Percentiles rank a stretch among this genome's conserved stretches.
Evolutionary conservation across 75 land plant genomes (phyloP).

Genomic region (Selaginella moellendorffii): DNA sequence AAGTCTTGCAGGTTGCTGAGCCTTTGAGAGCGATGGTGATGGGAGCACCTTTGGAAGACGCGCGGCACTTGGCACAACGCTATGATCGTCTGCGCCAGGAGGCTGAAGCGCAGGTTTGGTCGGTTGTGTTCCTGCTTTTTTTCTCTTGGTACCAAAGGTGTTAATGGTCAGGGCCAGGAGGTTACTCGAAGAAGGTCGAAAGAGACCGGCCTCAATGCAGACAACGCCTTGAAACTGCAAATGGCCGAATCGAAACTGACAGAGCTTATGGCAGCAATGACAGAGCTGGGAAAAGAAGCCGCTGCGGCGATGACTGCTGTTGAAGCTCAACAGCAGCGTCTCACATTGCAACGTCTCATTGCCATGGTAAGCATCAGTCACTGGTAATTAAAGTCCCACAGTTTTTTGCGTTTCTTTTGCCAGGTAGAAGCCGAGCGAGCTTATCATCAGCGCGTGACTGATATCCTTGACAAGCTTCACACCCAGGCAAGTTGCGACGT

Average conservation of each 20-base stretch:
- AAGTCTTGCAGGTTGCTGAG: constrained; percentile 54
- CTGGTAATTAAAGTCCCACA: too few species aligned
- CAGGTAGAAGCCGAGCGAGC: constrained; percentile 64
- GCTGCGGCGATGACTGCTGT: constrained; percentile 82
- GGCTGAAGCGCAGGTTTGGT: constrained; percentile 95
- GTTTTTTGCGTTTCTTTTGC: too few species aligned
- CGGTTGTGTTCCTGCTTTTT: too few species aligned
- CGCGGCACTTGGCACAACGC: constrained; percentile 78
- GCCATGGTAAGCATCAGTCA: constrained; percentile 69
- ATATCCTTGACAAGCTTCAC: constrained; percentile 46
- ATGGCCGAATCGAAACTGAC: constrained; percentile 57
- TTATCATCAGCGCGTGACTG: constrained; percentile 43
- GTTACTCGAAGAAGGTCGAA: constrained; percentile 52
- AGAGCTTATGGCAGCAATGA: constrained; percentile 54
- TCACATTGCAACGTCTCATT: constrained; percentile 55
- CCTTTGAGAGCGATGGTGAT: constrained; percentile 79
- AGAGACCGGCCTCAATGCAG: constrained; percentile 39
- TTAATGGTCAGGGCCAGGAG: constrained; percentile 45
- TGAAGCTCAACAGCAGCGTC: constrained; percentile 70
- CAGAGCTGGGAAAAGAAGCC: constrained; percentile 70
- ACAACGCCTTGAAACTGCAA: constrained; percentile 50
- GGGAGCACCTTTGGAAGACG: constrained; percentile 94
- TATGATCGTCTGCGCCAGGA: constrained; percentile 83
- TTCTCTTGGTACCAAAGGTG: too few species aligned
- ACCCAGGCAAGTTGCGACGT: constrained; percentile 35